Percentiles rank a stretch among this genome's conserved stretches.
phyloP scores from a whole-genome alignment of 306 rosid genomes.

The Vicia villosa region DNA sequence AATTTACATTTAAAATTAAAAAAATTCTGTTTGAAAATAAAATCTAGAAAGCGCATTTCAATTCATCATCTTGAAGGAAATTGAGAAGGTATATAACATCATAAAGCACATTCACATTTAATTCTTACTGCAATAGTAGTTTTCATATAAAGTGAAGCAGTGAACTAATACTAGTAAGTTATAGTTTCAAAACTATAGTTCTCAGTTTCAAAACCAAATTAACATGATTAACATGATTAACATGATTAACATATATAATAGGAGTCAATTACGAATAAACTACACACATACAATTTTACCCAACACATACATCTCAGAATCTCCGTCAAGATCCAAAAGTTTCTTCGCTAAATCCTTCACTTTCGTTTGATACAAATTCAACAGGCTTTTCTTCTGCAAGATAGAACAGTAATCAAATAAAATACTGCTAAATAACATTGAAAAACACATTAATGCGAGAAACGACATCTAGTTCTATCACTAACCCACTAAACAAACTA shows the following conservation, averaged over 20 bases:
- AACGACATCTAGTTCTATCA: slow-evolving; percentile 21
- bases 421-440: slow-evolving; percentile 30
- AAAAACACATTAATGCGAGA: slow-evolving; percentile 26
- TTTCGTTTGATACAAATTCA: slow-evolving; percentile 66
- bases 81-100: slow-evolving; percentile 9
- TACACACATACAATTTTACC: slow-evolving; percentile 22
- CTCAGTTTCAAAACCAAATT: slow-evolving; percentile 21
- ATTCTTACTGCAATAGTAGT: background rate
- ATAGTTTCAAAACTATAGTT: slow-evolving; percentile 19
- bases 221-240: slow-evolving; percentile 27
- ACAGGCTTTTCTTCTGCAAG: slow-evolving; percentile 83
- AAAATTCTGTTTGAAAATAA: slow-evolving; percentile 20
- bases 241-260: slow-evolving; percentile 15
- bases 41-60: slow-evolving; percentile 12
- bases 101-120: too few species aligned
- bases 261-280: slow-evolving; percentile 7
- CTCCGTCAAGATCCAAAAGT: slow-evolving; percentile 66
- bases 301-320: slow-evolving; percentile 64
- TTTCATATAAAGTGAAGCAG: slow-evolving; percentile 26
- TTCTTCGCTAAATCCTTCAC: slow-evolving; percentile 73
- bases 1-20: slow-evolving; percentile 20
- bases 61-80: slow-evolving; percentile 12
- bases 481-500: slow-evolving; percentile 17
- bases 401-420: slow-evolving; percentile 42
- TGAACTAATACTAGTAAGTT: slow-evolving; percentile 13